Conservation (phyloP, 345 rosid species). For the Garcia nutans region DNA sequence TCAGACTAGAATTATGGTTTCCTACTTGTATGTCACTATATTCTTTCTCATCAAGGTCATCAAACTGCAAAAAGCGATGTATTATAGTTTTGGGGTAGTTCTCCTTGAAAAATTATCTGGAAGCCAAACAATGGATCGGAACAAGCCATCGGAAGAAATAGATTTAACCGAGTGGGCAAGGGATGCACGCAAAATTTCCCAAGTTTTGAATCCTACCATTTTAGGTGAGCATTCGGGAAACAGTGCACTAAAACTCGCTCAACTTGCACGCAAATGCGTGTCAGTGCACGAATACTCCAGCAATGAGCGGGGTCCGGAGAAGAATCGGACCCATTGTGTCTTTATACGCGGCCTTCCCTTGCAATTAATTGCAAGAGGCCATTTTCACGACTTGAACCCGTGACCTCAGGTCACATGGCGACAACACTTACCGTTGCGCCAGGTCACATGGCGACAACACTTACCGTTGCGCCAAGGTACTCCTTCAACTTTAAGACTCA, state of each 20-base stretch:
- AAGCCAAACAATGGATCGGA: slow-evolving; percentile 26
- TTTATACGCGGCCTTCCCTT: too few species aligned
- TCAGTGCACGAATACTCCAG: too few species aligned
- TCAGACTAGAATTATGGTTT: neutral
- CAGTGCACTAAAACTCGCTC: slow-evolving; percentile 6
- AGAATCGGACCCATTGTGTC: too few species aligned
- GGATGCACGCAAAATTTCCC: slow-evolving; percentile 15
- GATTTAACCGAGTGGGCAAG: slow-evolving; percentile 30
- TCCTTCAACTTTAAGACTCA: too few species aligned
- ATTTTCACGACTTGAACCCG: too few species aligned
- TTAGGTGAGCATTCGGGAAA: slow-evolving; percentile 21
- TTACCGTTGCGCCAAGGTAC: too few species aligned
- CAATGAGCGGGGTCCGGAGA: too few species aligned
- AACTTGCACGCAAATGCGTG: slow-evolving; percentile 17
- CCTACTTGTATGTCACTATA: neutral
- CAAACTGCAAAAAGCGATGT: slow-evolving; percentile 26
- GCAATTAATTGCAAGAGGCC: too few species aligned
- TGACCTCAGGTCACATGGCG: too few species aligned
- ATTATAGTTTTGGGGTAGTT: slow-evolving; percentile 33
- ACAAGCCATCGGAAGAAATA: slow-evolving; percentile 25
- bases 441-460: too few species aligned
- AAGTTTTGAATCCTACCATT: slow-evolving; percentile 24
- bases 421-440: too few species aligned
- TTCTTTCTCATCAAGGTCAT: slow-evolving; percentile 22
- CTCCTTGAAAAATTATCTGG: slow-evolving; percentile 32